These are phyloP conservation scores for Neopestalotiopsis rosae DNA, from an alignment of 2,329 filamentous ascomycete genomes.

Conservation along the genomic window DNA sequence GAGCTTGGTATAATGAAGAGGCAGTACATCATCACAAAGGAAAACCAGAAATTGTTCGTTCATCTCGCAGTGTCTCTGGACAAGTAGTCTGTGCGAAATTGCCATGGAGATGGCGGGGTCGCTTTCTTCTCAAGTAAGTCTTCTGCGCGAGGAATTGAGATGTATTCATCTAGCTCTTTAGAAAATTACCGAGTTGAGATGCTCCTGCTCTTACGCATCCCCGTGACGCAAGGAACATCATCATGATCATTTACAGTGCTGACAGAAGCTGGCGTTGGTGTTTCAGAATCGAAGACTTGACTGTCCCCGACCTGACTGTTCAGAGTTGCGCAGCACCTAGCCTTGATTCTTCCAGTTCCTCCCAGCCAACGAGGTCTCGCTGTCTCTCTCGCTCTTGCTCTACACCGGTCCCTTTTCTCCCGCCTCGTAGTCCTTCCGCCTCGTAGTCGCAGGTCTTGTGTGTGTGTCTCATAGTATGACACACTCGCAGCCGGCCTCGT, in stretches of 20 bases:
- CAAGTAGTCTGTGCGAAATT: not conserved
- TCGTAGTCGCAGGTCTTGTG: not conserved
- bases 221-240: too few species aligned
- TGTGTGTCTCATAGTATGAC: conserved; percentile 41
- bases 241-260: too few species aligned
- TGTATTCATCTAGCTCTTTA: too few species aligned
- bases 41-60: not conserved
- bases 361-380: too few species aligned
- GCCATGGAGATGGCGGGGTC: not conserved
- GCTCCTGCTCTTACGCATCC: too few species aligned
- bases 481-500: conserved; percentile 46
- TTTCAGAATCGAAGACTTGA: too few species aligned
- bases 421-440: not conserved
- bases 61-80: not conserved
- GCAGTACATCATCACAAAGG: not conserved
- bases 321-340: too few species aligned
- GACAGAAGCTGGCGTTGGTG: too few species aligned
- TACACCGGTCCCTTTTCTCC: not conserved
- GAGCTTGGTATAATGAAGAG: not conserved
- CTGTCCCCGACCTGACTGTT: too few species aligned
- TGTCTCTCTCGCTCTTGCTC: not conserved
- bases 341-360: too few species aligned
- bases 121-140: not conserved
- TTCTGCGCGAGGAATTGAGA: too few species aligned
- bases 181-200: too few species aligned